A percentile compares a stretch with the other conserved stretches of the same genome.
Conservation (phyloP, 1,139 yeast genomes). For the Zygoascus sp. region DNA sequence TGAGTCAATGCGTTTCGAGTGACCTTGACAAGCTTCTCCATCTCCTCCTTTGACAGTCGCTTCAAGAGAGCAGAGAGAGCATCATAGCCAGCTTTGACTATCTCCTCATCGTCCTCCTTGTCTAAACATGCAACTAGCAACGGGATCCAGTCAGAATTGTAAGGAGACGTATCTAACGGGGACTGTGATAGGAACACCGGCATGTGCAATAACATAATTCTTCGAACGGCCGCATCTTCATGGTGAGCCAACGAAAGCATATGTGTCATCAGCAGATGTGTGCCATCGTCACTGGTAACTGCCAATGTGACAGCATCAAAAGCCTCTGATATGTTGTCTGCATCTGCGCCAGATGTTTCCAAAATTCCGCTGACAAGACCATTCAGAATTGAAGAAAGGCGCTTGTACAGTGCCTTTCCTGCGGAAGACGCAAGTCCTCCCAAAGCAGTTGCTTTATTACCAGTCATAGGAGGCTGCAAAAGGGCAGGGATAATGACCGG, state of each 20-base stretch:
- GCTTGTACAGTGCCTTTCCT: conserved; percentile 72
- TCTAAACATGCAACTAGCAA: conserved; percentile 70
- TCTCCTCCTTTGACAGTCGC: conserved; percentile 65
- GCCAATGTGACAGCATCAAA: conserved; percentile 67
- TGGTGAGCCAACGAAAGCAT: conserved; percentile 69
- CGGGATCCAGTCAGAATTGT: conserved; percentile 69
- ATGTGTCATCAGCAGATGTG: conserved; percentile 81
- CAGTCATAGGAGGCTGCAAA: conserved; percentile 74
- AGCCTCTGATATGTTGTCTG: conserved; percentile 46
- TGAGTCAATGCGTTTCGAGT: conserved; percentile 67
- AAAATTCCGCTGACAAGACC: conserved; percentile 63
- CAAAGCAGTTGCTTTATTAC: conserved; percentile 79
- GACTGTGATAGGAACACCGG: conserved; percentile 67
- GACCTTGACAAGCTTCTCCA: conserved; percentile 75
- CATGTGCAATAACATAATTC: conserved; percentile 66
- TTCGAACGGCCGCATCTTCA: conserved; percentile 57
- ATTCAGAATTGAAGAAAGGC: conserved; percentile 66
- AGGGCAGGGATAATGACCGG: conserved; percentile 88
- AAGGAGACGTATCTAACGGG: conserved; percentile 63
- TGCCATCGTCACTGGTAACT: conserved; percentile 73
- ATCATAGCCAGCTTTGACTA: conserved; percentile 66
- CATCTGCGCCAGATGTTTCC: conserved; percentile 35
- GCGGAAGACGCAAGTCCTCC: conserved; percentile 91
- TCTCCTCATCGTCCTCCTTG: conserved; percentile 52
- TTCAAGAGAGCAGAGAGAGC: conserved; percentile 64